Evolutionary conservation across 225 moss, liverwort and hornwort genomes (phyloP).

Genomic region (Neckera pumila): DNA sequence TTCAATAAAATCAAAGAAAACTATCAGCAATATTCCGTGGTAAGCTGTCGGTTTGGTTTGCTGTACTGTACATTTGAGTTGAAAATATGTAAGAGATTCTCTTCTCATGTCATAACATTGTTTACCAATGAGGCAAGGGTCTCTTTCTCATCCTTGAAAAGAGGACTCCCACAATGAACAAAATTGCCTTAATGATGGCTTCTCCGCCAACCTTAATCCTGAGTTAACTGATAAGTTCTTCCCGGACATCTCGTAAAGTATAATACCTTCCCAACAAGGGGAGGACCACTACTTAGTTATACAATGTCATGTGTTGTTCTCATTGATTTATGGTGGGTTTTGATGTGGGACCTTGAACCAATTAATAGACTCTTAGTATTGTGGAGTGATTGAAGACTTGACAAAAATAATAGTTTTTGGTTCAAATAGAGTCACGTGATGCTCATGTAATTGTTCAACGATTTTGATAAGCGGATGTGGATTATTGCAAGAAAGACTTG

Average conservation of each 20-base stretch:
- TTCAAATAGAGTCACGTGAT: too few relatives aligned
- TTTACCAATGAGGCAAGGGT: background rate
- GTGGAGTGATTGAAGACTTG: background rate
- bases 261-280: too few relatives aligned
- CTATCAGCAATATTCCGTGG: background rate
- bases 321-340: background rate
- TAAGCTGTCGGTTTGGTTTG: background rate
- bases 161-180: too few relatives aligned
- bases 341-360: background rate
- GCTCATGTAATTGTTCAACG: rapidly evolving
- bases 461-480: background rate
- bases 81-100: background rate
- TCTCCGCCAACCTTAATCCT: too few relatives aligned
- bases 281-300: too few relatives aligned
- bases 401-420: background rate
- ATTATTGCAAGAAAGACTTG: background rate
- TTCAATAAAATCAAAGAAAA: background rate
- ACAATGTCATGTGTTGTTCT: background rate
- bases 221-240: too few relatives aligned
- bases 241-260: too few relatives aligned
- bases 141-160: too few relatives aligned
- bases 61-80: background rate
- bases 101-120: background rate
- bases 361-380: background rate
- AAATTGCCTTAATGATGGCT: too few relatives aligned